Percentiles rank a stretch among this genome's conserved stretches.
Conservation (phyloP, 2,329 filamentous ascomycete genomes). For the Sclerotinia trifoliorum region DNA sequence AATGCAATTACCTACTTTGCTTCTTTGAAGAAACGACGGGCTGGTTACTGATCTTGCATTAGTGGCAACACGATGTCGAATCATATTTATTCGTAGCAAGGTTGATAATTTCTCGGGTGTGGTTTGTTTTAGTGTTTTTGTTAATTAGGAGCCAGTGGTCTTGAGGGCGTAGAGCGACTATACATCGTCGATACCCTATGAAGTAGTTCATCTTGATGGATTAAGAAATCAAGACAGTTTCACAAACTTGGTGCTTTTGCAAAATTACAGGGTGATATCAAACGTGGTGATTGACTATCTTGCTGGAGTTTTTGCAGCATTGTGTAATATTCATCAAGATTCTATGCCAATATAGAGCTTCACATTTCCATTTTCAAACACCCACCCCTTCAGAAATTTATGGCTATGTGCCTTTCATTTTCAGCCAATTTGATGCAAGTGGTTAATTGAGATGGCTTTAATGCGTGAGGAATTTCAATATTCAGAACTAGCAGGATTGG, state of each 20-base stretch:
- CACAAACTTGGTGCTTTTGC: neutral
- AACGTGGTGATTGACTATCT: neutral
- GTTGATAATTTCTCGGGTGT: constrained; percentile 32
- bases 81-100: constrained; percentile 32
- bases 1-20: constrained; percentile 23
- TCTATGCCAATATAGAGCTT: neutral
- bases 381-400: too few relatives aligned
- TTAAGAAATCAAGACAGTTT: constrained; percentile 35
- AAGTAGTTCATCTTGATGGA: constrained; percentile 32
- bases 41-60: constrained; percentile 26
- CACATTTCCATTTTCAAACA: neutral
- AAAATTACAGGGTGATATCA: neutral
- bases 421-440: neutral
- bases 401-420: neutral
- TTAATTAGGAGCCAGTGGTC: constrained; percentile 29
- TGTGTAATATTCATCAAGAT: too few relatives aligned
- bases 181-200: constrained; percentile 34
- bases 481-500: neutral
- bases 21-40: constrained; percentile 24
- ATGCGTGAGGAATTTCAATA: too few relatives aligned
- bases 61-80: constrained; percentile 32
- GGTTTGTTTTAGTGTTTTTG: constrained; percentile 28
- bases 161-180: constrained; percentile 31
- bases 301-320: neutral
- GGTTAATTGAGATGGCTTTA: neutral